Evolutionary conservation across 495 filamentous ascomycete species (phyloP).

Genomic region (Daldinia childiae): DNA sequence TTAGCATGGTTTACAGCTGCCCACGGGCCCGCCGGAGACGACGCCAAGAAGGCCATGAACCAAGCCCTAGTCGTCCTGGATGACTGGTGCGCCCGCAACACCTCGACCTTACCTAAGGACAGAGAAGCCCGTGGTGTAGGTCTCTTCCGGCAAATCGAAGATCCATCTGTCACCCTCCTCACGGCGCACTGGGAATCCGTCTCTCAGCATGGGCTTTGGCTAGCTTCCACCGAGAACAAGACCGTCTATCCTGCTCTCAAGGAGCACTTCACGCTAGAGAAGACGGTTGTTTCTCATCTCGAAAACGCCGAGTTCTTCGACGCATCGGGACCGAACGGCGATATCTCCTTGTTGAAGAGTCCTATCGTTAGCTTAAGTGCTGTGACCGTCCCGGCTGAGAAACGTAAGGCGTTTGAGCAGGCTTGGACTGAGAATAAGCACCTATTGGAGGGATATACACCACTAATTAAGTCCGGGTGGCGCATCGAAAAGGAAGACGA

Average conservation of each 20-base stretch:
- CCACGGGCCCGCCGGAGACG: constrained; percentile 31
- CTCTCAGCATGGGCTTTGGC: constrained; percentile 59
- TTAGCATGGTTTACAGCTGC: constrained; percentile 59
- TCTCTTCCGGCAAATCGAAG: constrained; percentile 59
- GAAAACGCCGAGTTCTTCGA: constrained; percentile 54
- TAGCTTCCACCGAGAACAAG: constrained; percentile 51
- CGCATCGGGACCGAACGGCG: constrained; percentile 18
- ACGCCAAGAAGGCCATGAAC: constrained; percentile 43
- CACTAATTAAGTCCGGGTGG: constrained; percentile 56
- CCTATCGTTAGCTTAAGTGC: constrained; percentile 56
- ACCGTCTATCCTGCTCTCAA: constrained; percentile 31
- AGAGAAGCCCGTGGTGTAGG: constrained; percentile 39
- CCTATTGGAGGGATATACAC: constrained; percentile 53
- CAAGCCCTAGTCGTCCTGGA: constrained; percentile 48
- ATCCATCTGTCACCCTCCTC: constrained; percentile 58
- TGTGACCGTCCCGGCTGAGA: constrained; percentile 52
- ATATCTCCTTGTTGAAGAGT: constrained; percentile 49
- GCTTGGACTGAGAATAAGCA: constrained; percentile 52
- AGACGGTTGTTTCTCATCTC: constrained; percentile 54
- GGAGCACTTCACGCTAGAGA: constrained; percentile 44
- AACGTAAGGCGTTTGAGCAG: constrained; percentile 55
- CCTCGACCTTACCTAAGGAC: constrained; percentile 34
- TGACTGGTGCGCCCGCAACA: constrained; percentile 49
- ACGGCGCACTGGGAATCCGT: constrained; percentile 62
- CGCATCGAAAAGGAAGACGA: constrained; percentile 56